Evolutionary conservation across 495 filamentous ascomycete genomes (phyloP).

Genomic region (Jackrogersella minutella): DNA sequence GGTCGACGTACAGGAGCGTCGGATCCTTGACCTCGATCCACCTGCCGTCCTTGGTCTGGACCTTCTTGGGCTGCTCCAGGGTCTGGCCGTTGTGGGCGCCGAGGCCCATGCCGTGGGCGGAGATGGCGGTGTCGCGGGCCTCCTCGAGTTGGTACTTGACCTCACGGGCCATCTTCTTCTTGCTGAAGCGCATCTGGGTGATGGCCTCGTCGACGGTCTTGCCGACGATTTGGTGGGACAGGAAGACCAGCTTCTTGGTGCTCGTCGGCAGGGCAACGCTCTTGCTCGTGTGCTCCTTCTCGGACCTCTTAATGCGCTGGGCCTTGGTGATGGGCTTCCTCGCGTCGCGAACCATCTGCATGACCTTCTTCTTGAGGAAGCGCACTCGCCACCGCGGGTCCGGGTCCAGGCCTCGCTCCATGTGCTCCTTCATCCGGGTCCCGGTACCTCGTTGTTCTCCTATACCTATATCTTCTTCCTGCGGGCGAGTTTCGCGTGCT

Average conservation of each 20-base stretch:
- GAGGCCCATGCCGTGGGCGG: conserved; percentile 85
- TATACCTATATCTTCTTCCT: neutral
- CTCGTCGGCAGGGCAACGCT: conserved; percentile 77
- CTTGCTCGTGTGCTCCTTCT: conserved; percentile 70
- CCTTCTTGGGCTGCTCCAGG: conserved; percentile 46
- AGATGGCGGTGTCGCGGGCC: conserved; percentile 79
- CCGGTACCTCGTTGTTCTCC: neutral
- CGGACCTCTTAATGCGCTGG: conserved; percentile 72
- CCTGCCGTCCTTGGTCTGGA: conserved; percentile 65
- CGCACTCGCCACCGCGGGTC: conserved; percentile 67
- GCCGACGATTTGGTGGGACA: conserved; percentile 87
- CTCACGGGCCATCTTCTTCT: conserved; percentile 89
- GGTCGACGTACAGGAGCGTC: conserved; percentile 80
- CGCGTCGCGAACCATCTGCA: conserved; percentile 68
- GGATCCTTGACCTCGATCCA: conserved; percentile 71
- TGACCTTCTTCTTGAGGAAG: conserved; percentile 86
- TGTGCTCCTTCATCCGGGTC: conserved; percentile 51
- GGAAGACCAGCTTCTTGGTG: conserved; percentile 83
- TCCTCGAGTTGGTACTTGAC: conserved; percentile 77
- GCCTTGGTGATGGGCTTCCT: conserved; percentile 71
- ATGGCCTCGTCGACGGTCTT: conserved; percentile 94
- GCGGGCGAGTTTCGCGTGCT: conserved; percentile 8
- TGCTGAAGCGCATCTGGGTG: conserved; percentile 91
- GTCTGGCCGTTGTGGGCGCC: conserved; percentile 50
- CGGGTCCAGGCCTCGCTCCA: conserved; percentile 71